Conservation (phyloP, 1,284 basidiomycete genomes). For the Ceratobasidium sp. region DNA sequence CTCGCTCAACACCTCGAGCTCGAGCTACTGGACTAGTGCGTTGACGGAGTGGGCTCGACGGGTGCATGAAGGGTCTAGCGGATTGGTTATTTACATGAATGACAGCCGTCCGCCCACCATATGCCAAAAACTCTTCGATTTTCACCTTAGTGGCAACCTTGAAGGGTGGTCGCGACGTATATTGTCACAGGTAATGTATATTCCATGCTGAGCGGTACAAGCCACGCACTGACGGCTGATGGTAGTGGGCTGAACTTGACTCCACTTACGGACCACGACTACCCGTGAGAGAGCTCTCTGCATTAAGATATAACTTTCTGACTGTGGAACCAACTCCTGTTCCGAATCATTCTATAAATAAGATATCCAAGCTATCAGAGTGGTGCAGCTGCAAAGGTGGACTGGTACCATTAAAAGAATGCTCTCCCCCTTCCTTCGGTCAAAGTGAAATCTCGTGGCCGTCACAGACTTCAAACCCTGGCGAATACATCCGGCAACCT, state of each 20-base stretch:
- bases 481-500: neutral
- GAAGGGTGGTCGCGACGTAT: neutral
- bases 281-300: neutral
- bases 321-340: no score
- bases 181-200: neutral
- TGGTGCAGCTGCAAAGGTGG: neutral
- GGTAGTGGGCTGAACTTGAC: neutral
- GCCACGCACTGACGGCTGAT: neutral
- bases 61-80: neutral
- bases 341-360: neutral
- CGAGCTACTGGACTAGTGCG: neutral
- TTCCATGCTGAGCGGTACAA: no score
- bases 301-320: neutral
- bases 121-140: neutral
- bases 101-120: neutral
- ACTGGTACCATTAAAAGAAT: neutral
- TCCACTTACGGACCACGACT: neutral
- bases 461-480: neutral
- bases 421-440: neutral
- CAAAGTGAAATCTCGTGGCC: neutral
- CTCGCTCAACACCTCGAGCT: neutral
- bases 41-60: neutral
- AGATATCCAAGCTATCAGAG: neutral
- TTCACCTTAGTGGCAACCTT: neutral
- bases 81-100: neutral